Percentiles rank a stretch among this genome's conserved stretches.
Conservation (phyloP, 192 early-diverging fungal species). For the Backusella australiensis region DNA sequence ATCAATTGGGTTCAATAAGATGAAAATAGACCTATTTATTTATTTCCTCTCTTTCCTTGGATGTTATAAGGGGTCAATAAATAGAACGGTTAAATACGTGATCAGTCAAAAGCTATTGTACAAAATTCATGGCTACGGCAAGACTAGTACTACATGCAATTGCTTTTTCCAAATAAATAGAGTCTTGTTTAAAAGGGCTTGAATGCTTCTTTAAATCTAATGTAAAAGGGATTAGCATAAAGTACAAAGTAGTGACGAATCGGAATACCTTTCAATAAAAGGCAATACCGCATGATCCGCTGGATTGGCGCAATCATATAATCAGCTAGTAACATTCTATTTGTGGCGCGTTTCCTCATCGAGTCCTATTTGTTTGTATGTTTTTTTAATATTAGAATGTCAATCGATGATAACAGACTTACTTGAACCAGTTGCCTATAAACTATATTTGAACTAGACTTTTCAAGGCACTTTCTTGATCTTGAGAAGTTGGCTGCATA, state of each 20-base stretch:
- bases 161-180: constrained; percentile 17
- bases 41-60: neutral
- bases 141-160: constrained; percentile 23
- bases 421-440: constrained; percentile 34
- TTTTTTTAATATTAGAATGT: neutral
- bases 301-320: constrained; percentile 77
- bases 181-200: constrained; percentile 19
- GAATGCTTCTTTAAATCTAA: constrained; percentile 39
- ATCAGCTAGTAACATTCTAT: constrained; percentile 61
- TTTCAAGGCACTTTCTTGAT: constrained; percentile 19
- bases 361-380: constrained; percentile 22
- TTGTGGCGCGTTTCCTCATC: constrained; percentile 36
- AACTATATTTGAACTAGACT: constrained; percentile 24
- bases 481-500: constrained; percentile 32
- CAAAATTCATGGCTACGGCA: constrained; percentile 31
- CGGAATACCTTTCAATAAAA: constrained; percentile 53
- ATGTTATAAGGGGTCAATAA: neutral
- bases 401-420: neutral
- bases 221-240: too few relatives aligned
- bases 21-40: neutral
- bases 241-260: neutral
- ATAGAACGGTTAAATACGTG: neutral
- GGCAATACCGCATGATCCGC: constrained; percentile 69
- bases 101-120: constrained; percentile 12
- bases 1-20: neutral